Conservation (phyloP, 1,284 basidiomycete genomes). For the Rhizoctonia solani region DNA sequence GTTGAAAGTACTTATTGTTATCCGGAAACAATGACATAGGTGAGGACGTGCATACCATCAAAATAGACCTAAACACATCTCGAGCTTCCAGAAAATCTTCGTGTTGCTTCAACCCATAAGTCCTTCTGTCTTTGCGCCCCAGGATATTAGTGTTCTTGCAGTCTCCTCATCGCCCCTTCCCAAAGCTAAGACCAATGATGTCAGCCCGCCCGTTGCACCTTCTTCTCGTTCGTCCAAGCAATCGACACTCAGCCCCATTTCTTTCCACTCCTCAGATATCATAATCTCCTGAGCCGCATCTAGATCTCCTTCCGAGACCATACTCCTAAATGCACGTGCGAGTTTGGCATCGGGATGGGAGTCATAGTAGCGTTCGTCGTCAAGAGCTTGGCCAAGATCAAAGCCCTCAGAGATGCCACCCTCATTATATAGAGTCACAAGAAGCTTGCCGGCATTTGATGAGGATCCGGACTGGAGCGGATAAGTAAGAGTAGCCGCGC, state of each 20-base stretch:
- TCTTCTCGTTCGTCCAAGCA: no score
- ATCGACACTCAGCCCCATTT: neutral
- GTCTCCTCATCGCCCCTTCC: neutral
- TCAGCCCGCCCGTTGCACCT: neutral
- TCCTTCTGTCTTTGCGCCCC: neutral
- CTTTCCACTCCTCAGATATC: neutral
- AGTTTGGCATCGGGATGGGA: neutral
- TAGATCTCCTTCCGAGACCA: no score
- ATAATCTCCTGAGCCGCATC: neutral
- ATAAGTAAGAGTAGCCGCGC: no score
- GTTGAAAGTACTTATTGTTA: neutral
- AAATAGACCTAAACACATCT: no score
- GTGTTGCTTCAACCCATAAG: neutral
- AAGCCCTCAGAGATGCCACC: neutral
- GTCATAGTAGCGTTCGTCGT: constrained; percentile 1
- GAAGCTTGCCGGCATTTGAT: neutral
- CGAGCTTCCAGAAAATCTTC: no score
- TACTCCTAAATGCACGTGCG: neutral
- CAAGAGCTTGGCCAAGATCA: neutral
- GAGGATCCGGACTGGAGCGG: no score
- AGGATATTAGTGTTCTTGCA: neutral
- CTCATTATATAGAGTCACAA: neutral
- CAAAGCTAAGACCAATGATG: neutral
- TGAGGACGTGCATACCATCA: no score
- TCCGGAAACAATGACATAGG: no score